These are phyloP conservation scores for Skeletonema potamos DNA, from an alignment of 108 stramenopile genomes.

Conservation along the genomic window DNA sequence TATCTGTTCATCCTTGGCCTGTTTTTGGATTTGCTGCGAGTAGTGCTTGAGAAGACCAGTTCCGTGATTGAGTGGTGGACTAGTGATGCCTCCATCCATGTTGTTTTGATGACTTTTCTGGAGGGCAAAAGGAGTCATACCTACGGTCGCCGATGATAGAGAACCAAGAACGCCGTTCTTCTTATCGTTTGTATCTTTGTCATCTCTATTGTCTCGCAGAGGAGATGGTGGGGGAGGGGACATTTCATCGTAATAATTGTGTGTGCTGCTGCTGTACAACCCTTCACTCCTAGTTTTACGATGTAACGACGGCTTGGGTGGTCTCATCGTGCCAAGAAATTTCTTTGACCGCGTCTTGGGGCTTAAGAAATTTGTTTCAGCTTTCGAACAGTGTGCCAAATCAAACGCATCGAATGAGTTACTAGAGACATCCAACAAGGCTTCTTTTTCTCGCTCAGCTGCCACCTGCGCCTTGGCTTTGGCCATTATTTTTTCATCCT, in stretches of 20 bases:
- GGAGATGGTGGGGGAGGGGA: not conserved
- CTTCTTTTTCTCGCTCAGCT: slow-evolving; percentile 44
- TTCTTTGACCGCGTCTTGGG: slow-evolving; percentile 13
- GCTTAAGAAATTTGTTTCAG: not conserved
- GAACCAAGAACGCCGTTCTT: not conserved
- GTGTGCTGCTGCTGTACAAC: not conserved
- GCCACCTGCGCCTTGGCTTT: slow-evolving; percentile 45
- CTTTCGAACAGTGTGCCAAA: not conserved
- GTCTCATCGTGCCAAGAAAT: slow-evolving; percentile 9
- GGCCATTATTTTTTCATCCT: slow-evolving; percentile 27
- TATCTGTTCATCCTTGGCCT: slow-evolving; percentile 33
- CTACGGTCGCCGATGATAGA: not conserved
- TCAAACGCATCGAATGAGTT: not conserved
- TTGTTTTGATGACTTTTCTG: not conserved
- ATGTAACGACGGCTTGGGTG: slow-evolving; percentile 16
- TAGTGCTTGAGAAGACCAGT: slow-evolving; percentile 44
- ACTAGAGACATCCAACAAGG: not conserved
- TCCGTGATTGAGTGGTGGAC: slow-evolving; percentile 5
- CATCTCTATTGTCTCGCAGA: not conserved
- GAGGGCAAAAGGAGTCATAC: not conserved
- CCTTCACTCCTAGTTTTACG: slow-evolving; percentile 3
- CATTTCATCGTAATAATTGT: not conserved
- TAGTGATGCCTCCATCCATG: not conserved
- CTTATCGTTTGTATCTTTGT: not conserved
- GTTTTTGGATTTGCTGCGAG: slow-evolving; percentile 45